Evolutionary conservation across 768 basidiomycete species (phyloP), one percentile per base, ranked within the genome.

Genomic region (Amanita inopinata): DNA sequence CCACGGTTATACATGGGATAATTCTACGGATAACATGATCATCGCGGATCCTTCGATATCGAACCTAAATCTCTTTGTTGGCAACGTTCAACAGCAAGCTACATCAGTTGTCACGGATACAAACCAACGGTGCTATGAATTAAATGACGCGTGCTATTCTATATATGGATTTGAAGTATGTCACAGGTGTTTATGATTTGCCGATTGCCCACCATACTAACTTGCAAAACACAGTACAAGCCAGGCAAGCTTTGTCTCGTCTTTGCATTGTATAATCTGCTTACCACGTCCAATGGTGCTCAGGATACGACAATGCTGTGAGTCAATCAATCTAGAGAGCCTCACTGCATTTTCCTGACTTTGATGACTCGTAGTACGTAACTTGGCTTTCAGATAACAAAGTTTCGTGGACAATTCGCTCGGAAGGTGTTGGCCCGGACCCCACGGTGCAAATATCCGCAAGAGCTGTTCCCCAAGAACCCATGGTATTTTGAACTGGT

Each of bases 161-260:
- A 56, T 77, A 5, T 89, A 89, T 51, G 90, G 79, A 3, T 88
- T 87, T 48, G 85, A 83, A 67, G 74, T 71, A 45, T 19, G 66
- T 53, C n/a, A 15, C 30, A n/a, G n/a, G n/a, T n/a, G n/a, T n/a
- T n/a, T n/a, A n/a, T 15, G 18, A 33, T 22, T 48, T 40, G 22
- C 18, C 37, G 19, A 11, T 9, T 38, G 7, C n/a, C 34, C 38
- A 6, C 9, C 20, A 41, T 31, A 23, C 14, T 38, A 25, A 50
- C 33, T 32, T 22, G 11, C 27, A 28, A 28, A 17, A 37, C 15
- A n/a, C 31, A 66, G 67, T 69, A 69, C 41, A 56, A 61, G 47
- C 61, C 66, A 45, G 65, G 60, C 54, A 51, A 45, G 49, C 38
- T 32, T 22, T 37, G 12, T 9, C 17, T 23, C 33, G 14, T 43